Base-by-base conservation (phyloP, 805 yeast species). In the Teunomyces pallodes region DNA sequence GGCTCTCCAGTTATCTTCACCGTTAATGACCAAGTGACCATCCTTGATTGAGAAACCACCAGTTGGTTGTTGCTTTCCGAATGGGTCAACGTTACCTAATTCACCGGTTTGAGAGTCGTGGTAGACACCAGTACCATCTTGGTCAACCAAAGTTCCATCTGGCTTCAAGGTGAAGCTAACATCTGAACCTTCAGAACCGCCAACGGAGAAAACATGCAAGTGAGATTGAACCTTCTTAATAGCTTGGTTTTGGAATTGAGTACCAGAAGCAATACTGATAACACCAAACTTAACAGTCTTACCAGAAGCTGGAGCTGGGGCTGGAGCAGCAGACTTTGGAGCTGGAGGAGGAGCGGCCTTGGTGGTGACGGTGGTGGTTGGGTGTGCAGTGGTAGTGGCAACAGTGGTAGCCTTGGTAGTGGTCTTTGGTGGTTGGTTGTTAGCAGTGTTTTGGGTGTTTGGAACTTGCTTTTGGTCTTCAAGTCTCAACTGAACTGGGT, bases 41-140 rank as follows among this genome's bases (percentile, higher is more conserved):
- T 65, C 58, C 6, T 55, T 27, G 53, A 78, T 64, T 24, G 75
- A 54, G 57, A 74, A 79, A 3, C 76, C 72, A 14, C 66, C 50
- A 29, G 75, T 60, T 42, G 75, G 66, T 14, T 59, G 59, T 50
- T 60, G 56, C 28, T 62, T 50, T 38, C 69, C 69, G 48, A 56
- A 61, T n/a, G 70, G 69, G 36, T 60, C 64, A 44, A 65, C 67
- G 24, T 56, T 53, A 24, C 72, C 71, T 41, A 67, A 54, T 45
- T 66, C 71, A 16, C 72, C 72, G 24, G 67, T 61, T 43, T 43
- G 45, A 17, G 59, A 48, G 54, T 66, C 64, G 53, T 62, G 56
- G 49, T 57, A 58, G 43, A 67, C 53, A 14, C 66, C 69, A 39
- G 54, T 51, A 12, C 66, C 66, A 46, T 60, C 62, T 48, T 60